These are phyloP conservation scores for Solanum megistacrolobum DNA, from an alignment of 257 asterid genomes.

Conservation along the genomic window DNA sequence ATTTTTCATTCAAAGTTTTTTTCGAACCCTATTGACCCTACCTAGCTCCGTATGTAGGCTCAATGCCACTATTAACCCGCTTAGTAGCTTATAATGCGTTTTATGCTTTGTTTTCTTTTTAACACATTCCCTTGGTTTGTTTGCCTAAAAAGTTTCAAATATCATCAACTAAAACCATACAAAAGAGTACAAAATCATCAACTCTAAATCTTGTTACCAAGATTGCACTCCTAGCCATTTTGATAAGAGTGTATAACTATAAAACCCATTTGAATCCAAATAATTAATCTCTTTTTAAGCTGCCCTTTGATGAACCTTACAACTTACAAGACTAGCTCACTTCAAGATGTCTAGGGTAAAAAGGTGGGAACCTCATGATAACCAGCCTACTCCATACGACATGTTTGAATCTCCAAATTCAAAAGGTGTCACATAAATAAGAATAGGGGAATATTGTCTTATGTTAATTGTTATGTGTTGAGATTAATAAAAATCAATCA, in stretches of 20 bases:
- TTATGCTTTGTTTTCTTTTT: no score
- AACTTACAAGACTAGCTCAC: constrained; percentile 7
- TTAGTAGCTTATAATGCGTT: no score
- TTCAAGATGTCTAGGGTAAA: constrained; percentile 18
- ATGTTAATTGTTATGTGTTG: not conserved
- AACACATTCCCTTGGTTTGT: constrained; percentile 28
- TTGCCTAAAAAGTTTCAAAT: constrained; percentile 30
- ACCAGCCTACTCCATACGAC: constrained; percentile 3
- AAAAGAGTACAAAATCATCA: not conserved
- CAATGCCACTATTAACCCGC: not conserved
- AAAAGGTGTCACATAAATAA: not conserved
- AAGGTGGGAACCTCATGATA: constrained; percentile 12
- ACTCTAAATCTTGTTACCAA: constrained; percentile 8
- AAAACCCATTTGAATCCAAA: constrained; percentile 9
- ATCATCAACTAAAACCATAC: not conserved
- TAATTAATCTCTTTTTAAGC: not conserved
- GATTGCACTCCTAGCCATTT: not conserved
- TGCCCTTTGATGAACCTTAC: constrained; percentile 7
- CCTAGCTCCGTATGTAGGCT: not conserved
- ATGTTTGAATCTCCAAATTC: not conserved
- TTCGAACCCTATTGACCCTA: not conserved
- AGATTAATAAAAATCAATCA: not conserved
- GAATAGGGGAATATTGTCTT: fast-evolving
- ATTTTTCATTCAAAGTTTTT: no score
- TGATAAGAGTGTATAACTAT: not conserved